Evolutionary conservation across 2,329 filamentous ascomycete genomes (phyloP).

Genomic region (Pezicula carpinea): DNA sequence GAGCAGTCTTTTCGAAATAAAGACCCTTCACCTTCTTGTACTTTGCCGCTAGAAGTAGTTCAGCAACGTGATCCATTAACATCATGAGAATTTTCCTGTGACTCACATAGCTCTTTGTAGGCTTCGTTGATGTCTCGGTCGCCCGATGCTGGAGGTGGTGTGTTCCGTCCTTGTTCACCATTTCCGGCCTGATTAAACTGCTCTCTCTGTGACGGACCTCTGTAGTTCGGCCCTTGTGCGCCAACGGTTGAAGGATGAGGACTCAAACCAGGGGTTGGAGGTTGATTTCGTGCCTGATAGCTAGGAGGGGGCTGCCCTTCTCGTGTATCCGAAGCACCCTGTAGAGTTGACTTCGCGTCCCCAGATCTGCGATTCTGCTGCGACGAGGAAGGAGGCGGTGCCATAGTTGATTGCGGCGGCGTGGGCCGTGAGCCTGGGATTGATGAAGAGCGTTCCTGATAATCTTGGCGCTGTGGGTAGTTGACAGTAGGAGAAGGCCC

Average conservation of each 20-base stretch:
- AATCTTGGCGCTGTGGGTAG: slow-evolving; percentile 15
- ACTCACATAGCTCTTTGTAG: slow-evolving; percentile 40
- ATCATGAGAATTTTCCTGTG: not conserved
- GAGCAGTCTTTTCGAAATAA: slow-evolving; percentile 87
- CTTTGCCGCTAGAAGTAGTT: slow-evolving; percentile 66
- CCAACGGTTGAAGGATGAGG: slow-evolving; percentile 15
- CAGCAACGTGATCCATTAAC: slow-evolving; percentile 3
- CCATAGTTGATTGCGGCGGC: slow-evolving; percentile 23
- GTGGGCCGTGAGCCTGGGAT: slow-evolving; percentile 20
- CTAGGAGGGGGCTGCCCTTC: slow-evolving; percentile 20
- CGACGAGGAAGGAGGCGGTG: slow-evolving; percentile 17
- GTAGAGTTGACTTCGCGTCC: slow-evolving; percentile 23
- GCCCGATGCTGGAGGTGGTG: slow-evolving; percentile 34
- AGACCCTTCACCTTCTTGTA: slow-evolving; percentile 98
- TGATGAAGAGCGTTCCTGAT: slow-evolving; percentile 21
- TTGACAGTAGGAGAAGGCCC: slow-evolving; percentile 21
- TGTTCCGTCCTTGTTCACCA: slow-evolving; percentile 40
- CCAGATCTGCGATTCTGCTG: slow-evolving; percentile 24
- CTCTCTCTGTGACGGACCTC: slow-evolving; percentile 28
- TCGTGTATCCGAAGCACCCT: slow-evolving; percentile 22
- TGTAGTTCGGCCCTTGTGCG: slow-evolving; percentile 23
- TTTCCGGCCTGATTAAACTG: slow-evolving; percentile 17
- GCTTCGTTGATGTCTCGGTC: slow-evolving; percentile 28
- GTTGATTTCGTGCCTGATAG: slow-evolving; percentile 8
- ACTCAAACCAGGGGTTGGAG: slow-evolving; percentile 20